Base-by-base conservation (phyloP, 2,329 filamentous ascomycete species). In the Kalaharituber pfeilii region DNA sequence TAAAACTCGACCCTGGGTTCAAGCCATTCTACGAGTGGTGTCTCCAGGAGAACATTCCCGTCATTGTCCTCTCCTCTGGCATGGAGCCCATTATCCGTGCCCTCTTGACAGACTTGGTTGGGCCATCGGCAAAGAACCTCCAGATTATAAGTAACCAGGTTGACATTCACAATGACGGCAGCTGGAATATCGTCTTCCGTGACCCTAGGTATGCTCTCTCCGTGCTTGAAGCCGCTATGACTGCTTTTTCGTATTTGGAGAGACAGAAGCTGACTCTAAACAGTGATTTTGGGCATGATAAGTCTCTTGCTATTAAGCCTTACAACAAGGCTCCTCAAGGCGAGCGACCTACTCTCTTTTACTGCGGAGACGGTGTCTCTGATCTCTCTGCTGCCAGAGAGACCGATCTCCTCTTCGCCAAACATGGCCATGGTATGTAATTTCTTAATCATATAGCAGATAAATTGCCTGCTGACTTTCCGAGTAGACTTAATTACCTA, bases 231-330 rank as follows among this genome's bases (percentile, higher is more conserved):
- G 20, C 22, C 20, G 42, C 13, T 20, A 5, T 24, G 22, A 45
- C 11, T 45, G 15, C 15, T 2, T 15, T 15, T 44, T 39, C 8
- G 7, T 11, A 25, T 24, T 11, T 22, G 51, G 20, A 33, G 33
- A 8, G 18, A 9, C 24, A 3, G 13, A 24, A 20, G 27, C 20
- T 5, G 29, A 18, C 15, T 15, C 24, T n/a, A 9, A 28, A 56
- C 58, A 85, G 83, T 66, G 76, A 81, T 56, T 93, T 93, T 64
- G 91, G 91, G n/a, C 91, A 98, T 67, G 89, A 98, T 75, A 98
- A 98, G 77, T 88, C 82, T 25, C 73, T 89, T 53, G 86, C 91
- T 67, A 86, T 98, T 64, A 80, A 85, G 60, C 86, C 86, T 51
- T 96, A 96, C 70, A 81, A 82, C 2, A 74, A 79, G 25, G 73